Percentiles rank a stretch among this genome's conserved stretches.
Evolutionary conservation across 768 basidiomycete genomes (phyloP).

Genomic region (Arthromyces matolae): DNA sequence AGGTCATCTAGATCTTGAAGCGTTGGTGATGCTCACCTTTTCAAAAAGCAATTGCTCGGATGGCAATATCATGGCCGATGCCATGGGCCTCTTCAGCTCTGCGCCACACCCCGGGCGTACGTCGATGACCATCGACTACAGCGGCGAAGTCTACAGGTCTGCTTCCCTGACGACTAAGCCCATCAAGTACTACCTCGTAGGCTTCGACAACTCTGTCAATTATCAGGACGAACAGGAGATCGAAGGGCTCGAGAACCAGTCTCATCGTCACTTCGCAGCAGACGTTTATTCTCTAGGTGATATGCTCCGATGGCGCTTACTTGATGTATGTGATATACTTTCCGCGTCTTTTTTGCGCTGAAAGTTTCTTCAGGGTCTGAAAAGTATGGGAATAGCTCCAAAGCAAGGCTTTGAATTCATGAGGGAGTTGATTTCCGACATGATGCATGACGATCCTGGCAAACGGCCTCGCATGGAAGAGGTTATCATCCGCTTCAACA

Average conservation of each 20-base stretch:
- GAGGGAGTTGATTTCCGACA: conserved; percentile 1
- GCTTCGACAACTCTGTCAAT: conserved; percentile 5
- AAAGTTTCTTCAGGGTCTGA: not conserved
- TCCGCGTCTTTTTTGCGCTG: not conserved
- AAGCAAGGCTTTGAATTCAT: conserved; percentile 8
- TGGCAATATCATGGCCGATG: conserved; percentile 10
- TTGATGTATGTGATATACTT: not conserved
- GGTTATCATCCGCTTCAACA: conserved; percentile 2
- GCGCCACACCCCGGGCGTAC: not conserved
- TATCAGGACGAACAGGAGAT: not conserved
- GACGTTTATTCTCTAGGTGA: conserved; percentile 4
- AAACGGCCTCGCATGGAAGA: conserved; percentile 2
- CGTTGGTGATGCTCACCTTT: too few species aligned
- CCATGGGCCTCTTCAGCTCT: not conserved
- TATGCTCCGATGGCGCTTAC: conserved; percentile 1
- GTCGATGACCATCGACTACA: conserved; percentile 1
- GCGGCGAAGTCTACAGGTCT: not conserved
- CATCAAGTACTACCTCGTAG: conserved; percentile 10
- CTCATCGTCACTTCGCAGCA: not conserved
- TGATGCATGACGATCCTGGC: conserved; percentile 3
- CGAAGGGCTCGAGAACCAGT: not conserved
- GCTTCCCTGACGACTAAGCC: not conserved
- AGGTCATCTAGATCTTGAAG: not conserved
- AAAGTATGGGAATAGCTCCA: not conserved
- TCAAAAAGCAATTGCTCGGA: conserved; percentile 4